Evolutionary conservation across 495 filamentous ascomycete genomes (phyloP).

Genomic region (Penicillium macrosclerotiorum): DNA sequence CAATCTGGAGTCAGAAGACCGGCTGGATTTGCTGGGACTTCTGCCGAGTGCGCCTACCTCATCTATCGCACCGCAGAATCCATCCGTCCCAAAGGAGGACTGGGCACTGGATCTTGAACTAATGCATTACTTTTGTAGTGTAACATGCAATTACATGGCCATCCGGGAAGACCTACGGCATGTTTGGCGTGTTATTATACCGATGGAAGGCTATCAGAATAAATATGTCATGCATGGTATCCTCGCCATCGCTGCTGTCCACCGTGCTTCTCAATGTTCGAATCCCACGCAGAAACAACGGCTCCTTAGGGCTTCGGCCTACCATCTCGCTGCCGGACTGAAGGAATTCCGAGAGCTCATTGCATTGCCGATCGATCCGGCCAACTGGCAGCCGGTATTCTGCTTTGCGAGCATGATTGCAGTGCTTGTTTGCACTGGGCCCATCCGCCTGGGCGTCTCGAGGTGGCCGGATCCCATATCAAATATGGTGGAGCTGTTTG

Average conservation of each 20-base stretch:
- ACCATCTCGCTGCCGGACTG: slow-evolving; percentile 20
- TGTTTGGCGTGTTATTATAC: slow-evolving; percentile 34
- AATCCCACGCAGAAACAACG: slow-evolving; percentile 7
- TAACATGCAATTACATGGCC: slow-evolving; percentile 25
- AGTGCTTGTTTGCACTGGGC: slow-evolving; percentile 32
- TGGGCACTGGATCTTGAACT: slow-evolving; percentile 30
- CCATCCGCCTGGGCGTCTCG: slow-evolving; percentile 19
- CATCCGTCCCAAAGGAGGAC: slow-evolving; percentile 10
- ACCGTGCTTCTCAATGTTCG: slow-evolving; percentile 25
- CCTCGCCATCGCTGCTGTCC: slow-evolving; percentile 37
- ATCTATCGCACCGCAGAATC: slow-evolving; percentile 2
- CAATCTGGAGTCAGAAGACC: slow-evolving; percentile 4
- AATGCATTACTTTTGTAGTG: slow-evolving; percentile 33
- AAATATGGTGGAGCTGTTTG: slow-evolving; percentile 19
- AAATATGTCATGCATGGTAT: slow-evolving; percentile 42
- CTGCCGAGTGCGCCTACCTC: too few species aligned
- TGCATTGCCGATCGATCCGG: slow-evolving; percentile 24
- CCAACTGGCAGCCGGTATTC: slow-evolving; percentile 40
- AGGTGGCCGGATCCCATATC: slow-evolving; percentile 20
- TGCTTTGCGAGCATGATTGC: slow-evolving; percentile 40
- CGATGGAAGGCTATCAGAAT: slow-evolving; percentile 35
- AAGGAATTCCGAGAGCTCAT: slow-evolving; percentile 25
- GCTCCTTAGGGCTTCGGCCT: slow-evolving; percentile 30
- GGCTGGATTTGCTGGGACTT: slow-evolving; percentile 11
- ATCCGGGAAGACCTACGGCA: slow-evolving; percentile 21